A percentile compares a stretch with the other conserved stretches of the same genome.
Conservation (phyloP, 2,329 filamentous ascomycete genomes). For the Emmonsia crescens region DNA sequence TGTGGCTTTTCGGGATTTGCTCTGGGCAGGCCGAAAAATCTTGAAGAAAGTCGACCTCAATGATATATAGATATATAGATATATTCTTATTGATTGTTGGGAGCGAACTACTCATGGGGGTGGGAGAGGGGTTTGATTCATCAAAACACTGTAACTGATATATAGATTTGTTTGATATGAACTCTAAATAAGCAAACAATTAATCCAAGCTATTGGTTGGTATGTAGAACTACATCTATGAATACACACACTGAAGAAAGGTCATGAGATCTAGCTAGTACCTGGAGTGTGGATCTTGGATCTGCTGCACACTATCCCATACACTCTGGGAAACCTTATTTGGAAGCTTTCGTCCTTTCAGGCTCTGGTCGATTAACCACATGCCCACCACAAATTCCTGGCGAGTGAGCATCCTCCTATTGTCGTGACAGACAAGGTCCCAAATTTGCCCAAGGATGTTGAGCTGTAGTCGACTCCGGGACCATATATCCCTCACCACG, state of each 20-base stretch:
- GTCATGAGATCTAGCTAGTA: background rate
- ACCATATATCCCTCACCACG: conserved; percentile 40
- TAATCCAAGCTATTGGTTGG: background rate
- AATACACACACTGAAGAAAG: background rate
- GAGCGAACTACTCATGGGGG: too few species aligned
- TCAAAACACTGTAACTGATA: background rate
- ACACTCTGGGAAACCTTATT: conserved; percentile 36
- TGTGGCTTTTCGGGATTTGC: background rate
- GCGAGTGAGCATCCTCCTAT: conserved; percentile 29
- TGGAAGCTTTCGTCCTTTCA: conserved; percentile 39
- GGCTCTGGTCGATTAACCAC: conserved; percentile 40
- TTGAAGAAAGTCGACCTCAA: background rate
- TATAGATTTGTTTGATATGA: background rate
- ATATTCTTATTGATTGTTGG: too few species aligned
- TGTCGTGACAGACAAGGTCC: conserved; percentile 34
- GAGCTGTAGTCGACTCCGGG: conserved; percentile 33
- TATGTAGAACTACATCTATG: background rate
- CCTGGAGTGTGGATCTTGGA: conserved; percentile 7
- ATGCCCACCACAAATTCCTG: conserved; percentile 42
- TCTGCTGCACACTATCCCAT: conserved; percentile 35
- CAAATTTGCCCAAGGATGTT: conserved; percentile 34
- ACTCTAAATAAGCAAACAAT: background rate
- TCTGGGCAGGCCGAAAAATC: background rate
- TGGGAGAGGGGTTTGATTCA: too few species aligned
- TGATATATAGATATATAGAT: too few species aligned